Evolutionary conservation across 768 basidiomycete species (phyloP).

Genomic region (Sutorius australiensis): DNA sequence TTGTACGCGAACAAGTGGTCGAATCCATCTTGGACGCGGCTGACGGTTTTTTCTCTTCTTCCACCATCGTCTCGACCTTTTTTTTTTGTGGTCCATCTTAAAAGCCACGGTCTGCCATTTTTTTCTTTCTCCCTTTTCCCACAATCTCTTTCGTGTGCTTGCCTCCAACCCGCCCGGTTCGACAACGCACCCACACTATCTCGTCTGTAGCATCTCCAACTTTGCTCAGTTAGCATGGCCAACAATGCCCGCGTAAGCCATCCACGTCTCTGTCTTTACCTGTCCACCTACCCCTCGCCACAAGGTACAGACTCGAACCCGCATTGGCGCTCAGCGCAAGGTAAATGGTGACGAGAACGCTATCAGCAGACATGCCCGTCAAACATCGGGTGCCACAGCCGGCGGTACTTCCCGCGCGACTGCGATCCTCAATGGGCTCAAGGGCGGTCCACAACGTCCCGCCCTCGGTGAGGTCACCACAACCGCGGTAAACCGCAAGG

Average conservation of each 20-base stretch:
- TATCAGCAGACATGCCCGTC: slow-evolving; percentile 60
- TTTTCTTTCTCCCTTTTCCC: slow-evolving; percentile 33
- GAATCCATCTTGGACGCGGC: slow-evolving; percentile 30
- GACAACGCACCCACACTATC: slow-evolving; percentile 11
- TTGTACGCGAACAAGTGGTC: slow-evolving; percentile 31
- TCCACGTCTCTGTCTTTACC: background rate
- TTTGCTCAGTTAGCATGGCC: slow-evolving; percentile 43
- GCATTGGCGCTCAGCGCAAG: slow-evolving; percentile 61
- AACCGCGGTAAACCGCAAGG: slow-evolving; percentile 74
- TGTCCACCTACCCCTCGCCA: slow-evolving; percentile 8
- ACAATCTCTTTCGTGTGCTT: slow-evolving; percentile 27
- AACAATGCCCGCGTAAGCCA: slow-evolving; percentile 56
- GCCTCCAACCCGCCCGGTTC: slow-evolving; percentile 4
- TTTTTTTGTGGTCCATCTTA: slow-evolving; percentile 21
- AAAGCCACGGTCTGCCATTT: slow-evolving; percentile 25
- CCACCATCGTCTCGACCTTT: slow-evolving; percentile 8
- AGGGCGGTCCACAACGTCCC: slow-evolving; percentile 60
- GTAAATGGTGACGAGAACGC: slow-evolving; percentile 78
- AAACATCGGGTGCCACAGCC: slow-evolving; percentile 47
- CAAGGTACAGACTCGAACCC: slow-evolving; percentile 65
- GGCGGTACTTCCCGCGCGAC: slow-evolving; percentile 50
- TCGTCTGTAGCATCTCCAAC: slow-evolving; percentile 25
- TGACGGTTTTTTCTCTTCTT: slow-evolving; percentile 30
- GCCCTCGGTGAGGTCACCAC: slow-evolving; percentile 81
- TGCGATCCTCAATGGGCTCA: slow-evolving; percentile 39